Evolutionary conservation across 1,139 yeast species (phyloP), one percentile per base, ranked within the genome.

Genomic region (Meyerozyma sp.): DNA sequence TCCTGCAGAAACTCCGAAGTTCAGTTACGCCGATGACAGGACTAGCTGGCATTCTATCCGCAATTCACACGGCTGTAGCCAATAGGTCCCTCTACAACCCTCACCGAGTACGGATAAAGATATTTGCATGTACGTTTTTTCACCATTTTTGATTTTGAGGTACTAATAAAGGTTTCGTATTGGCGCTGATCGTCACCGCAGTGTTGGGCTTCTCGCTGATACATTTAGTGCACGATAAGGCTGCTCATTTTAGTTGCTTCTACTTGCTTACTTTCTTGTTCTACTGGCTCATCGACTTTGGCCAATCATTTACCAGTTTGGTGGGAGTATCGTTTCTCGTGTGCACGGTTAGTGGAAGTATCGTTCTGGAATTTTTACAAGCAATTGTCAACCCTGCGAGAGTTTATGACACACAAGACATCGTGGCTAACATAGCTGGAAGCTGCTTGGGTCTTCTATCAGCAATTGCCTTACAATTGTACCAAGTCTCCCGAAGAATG

Each of bases 211-310:
- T 34, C 26, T 34, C 37, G 26, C 37, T 34, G 37, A 21, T 34
- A 10, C n/a, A 9, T 9, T 34, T 34, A 20, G 37, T 34, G 9
- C 37, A 34, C 26, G 37, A 34, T 34, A 34, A 34, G 14, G 37
- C 11, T 2, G 37, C 37, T 9, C 37, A 34, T 14, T 34, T 34
- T n/a, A 34, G 27, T 9, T 34, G 37, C 6, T 34, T 34, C 26
- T 34, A 21, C 26, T 10, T 34, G n/a, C 37, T 34, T 13, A 34
- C 37, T 7, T 34, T 34, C 26, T 21, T 34, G 25, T 34, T 34
- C 8, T 34, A 34, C 26, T 34, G 37, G 37, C 37, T 34, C 16
- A 34, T 34, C 5, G 37, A 34, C 9, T 34, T 34, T 21, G 37
- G 26, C 7, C 37, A 34, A 13, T 10, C n/a, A 8, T 34, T 34